Base-by-base conservation (phyloP, 2,329 filamentous ascomycete genomes). In the Trichophaea hybrida region DNA sequence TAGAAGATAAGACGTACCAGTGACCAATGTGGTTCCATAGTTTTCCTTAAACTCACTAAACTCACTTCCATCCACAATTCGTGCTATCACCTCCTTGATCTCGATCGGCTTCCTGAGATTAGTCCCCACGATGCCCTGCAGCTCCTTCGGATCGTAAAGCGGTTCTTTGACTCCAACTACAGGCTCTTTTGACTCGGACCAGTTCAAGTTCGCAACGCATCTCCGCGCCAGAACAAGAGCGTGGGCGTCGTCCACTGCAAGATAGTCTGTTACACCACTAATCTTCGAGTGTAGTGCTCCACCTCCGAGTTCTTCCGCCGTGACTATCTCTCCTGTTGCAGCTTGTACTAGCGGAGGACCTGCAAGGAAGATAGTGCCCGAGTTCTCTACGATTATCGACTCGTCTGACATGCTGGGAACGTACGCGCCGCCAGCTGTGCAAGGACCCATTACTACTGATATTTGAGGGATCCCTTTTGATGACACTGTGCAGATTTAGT, bases 381-480 rank as follows among this genome's bases (percentile, higher is more conserved):
- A 90, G 56, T 90, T 85, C 69, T 88, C 83, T 43, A 97, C 93
- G 65, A 98, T 97, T 72, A 98, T 96, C 70, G 83, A 89, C 77
- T 97, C 93, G 71, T 97, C 93, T 62, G 86, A 91, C 91, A 98
- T 97, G 69, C 88, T 88, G 8, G 91, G 91, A 8, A 97, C 90
- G 71, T 98, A 97, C 31, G 91, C 91, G 52, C 91, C 91, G 55
- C 91, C 91, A 1, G 91, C 91, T 0, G 93, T 98, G 74, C 93
- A 98, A 48, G 91, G 87, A 0, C 91, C 91, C 91, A 98, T 96
- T 51, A 98, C 91, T 1, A 96, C 88, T 7, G 88, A 84, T 67
- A 98, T 86, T 70, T 97, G 91, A 1, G 91, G 91, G 63, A 97
- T 94, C 4, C 89, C 88, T 66, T 84, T 75, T 1, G 85, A 80